phyloP scores from a whole-genome alignment of 2,329 filamentous ascomycete genomes.

The Fusarium sp. region DNA sequence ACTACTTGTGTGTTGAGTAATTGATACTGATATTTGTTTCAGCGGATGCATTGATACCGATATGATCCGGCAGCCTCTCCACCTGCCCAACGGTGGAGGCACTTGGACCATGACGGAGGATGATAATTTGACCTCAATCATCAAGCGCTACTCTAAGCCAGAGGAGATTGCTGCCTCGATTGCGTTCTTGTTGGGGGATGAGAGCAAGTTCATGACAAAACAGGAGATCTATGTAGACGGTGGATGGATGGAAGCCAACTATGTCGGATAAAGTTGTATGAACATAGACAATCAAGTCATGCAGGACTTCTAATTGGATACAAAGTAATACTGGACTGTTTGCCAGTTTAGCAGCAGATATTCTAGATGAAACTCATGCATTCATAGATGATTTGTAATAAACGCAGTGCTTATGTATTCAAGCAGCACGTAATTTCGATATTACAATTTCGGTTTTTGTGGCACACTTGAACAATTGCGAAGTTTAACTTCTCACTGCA shows the following conservation, averaged over 20 bases:
- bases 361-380: too few relatives aligned
- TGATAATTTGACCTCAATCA: conserved; percentile 45
- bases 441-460: neutral
- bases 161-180: conserved; percentile 50
- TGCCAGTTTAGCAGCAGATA: too few relatives aligned
- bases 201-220: conserved; percentile 52
- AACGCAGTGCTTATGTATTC: neutral
- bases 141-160: conserved; percentile 47
- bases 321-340: too few relatives aligned
- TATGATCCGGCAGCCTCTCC: conserved; percentile 48
- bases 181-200: conserved; percentile 51
- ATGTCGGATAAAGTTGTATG: conserved; percentile 25
- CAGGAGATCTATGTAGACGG: conserved; percentile 51
- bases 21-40: neutral
- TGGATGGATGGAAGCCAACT: conserved; percentile 48
- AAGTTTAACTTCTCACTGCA: too few relatives aligned
- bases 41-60: conserved; percentile 50
- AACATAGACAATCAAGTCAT: neutral
- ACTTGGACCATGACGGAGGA: conserved; percentile 48
- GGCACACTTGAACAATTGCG: neutral
- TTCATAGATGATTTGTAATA: neutral
- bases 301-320: rapidly evolving
- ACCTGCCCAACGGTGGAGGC: conserved; percentile 42
- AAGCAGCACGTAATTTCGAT: neutral
- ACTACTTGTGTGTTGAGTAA: neutral